Base-by-base conservation (phyloP, 495 filamentous ascomycete genomes). In the Rhizodiscina lignyota region DNA sequence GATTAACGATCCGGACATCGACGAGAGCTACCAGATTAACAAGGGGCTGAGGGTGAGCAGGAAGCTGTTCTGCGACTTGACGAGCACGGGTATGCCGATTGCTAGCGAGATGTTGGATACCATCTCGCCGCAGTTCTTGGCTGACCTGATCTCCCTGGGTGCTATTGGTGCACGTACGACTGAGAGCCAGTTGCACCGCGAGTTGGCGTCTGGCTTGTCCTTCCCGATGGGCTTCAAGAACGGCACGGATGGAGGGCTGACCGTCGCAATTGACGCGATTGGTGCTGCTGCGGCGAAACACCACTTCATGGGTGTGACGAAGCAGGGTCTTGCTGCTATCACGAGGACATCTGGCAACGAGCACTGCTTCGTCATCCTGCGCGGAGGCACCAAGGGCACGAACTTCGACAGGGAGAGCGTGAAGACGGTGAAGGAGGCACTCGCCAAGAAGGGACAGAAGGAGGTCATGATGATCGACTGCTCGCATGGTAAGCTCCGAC, bases 161-260 rank as follows among this genome's bases (percentile, higher is more conserved):
- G 89, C 89, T 32, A 92, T 97, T 51, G 89, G 89, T 34, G 89
- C 89, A 28, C 73, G 89, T 33, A 97, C 89, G n/a, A 97, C 89
- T 18, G 89, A 97, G 62, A 84, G 77, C 30, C 89, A 97, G 63
- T 63, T 96, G 24, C 89, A 97, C 58, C 74, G 89, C 33, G 89
- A 97, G 60, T 66, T 97, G 20, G 89, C 89, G 16, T 91, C 82
- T n/a, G 89, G 89, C 45, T 72, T 97, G 16, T 92, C 83, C 29
- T 97, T 94, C 75, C 89, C 89, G 4, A 85, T 97, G 34, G 89
- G 89, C 11, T 97, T 92, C 77, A 97, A 96, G 73, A 97, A 97
- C 53, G 91, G 89, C 31, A 97, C 89, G 21, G 89, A 97, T 50
- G 89, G 89, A n/a, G 81, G 77, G 48, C 59, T 97, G 34, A 72